Evolutionary conservation across 2,329 filamentous ascomycete genomes (phyloP).

Genomic region (Sarocladium oryzae): DNA sequence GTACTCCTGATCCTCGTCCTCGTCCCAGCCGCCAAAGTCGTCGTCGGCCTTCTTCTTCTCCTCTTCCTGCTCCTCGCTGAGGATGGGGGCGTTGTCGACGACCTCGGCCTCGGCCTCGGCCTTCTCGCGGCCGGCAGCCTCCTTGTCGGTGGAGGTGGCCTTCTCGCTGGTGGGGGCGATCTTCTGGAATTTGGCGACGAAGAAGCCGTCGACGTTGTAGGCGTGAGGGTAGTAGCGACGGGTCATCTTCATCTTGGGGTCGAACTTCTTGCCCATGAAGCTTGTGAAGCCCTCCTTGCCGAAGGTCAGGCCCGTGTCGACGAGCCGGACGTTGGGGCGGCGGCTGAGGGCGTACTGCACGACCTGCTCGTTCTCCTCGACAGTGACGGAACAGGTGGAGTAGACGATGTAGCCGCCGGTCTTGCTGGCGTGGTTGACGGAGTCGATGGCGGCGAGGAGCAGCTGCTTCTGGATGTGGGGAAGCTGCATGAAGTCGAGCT

Average conservation of each 20-base stretch:
- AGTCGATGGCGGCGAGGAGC: constrained; percentile 87
- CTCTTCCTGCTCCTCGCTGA: constrained; percentile 38
- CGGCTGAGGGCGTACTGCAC: constrained; percentile 90
- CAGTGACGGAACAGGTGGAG: constrained; percentile 89
- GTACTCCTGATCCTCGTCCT: constrained; percentile 64
- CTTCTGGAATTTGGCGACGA: constrained; percentile 96
- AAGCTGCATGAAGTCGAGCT: constrained; percentile 87
- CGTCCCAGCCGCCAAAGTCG: constrained; percentile 67
- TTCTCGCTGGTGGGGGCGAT: constrained; percentile 66
- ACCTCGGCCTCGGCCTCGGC: constrained; percentile 31
- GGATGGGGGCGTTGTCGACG: constrained; percentile 65
- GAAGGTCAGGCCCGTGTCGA: constrained; percentile 84
- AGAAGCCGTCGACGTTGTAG: constrained; percentile 97
- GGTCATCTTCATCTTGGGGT: constrained; percentile 75
- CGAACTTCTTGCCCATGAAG: constrained; percentile 88
- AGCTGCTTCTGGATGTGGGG: constrained; percentile 95
- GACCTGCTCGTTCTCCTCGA: constrained; percentile 86
- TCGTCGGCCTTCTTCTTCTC: constrained; percentile 29
- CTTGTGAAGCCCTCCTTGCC: constrained; percentile 88
- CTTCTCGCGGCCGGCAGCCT: constrained; percentile 26
- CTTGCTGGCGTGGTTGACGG: constrained; percentile 82
- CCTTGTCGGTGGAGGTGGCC: constrained; percentile 14
- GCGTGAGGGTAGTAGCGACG: constrained; percentile 84
- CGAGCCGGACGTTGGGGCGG: constrained; percentile 87
- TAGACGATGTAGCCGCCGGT: constrained; percentile 95